phyloP scores from a whole-genome alignment of 1,139 yeast genomes.

The Suhomyces maxii region DNA sequence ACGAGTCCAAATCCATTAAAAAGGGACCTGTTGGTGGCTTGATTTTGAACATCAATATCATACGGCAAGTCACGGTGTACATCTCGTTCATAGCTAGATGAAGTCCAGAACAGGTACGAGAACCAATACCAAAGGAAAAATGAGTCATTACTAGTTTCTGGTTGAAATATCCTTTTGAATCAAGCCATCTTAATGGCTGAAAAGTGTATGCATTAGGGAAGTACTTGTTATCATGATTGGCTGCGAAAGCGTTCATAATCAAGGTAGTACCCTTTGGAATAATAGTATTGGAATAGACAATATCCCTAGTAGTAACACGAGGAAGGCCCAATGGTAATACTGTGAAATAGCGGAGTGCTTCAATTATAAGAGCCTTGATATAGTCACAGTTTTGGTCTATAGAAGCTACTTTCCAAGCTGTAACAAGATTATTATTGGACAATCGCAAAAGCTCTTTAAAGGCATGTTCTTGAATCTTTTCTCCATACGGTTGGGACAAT shows the following conservation, averaged over 20 bases:
- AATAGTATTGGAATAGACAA: conserved; percentile 34
- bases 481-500: conserved; percentile 52
- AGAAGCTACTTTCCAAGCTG: conserved; percentile 51
- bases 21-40: conserved; percentile 34
- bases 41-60: conserved; percentile 39
- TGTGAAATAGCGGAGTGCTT: conserved; percentile 61
- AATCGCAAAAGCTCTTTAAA: conserved; percentile 31
- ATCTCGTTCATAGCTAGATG: conserved; percentile 63
- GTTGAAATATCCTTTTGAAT: conserved; percentile 17
- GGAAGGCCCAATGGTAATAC: conserved; percentile 72
- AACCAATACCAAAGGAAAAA: conserved; percentile 69
- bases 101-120: conserved; percentile 68
- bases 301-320: conserved; percentile 53
- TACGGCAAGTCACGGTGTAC: conserved; percentile 41
- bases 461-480: conserved; percentile 44
- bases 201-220: conserved; percentile 55
- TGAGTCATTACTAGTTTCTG: conserved; percentile 27
- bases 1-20: conserved; percentile 50
- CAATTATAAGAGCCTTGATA: conserved; percentile 59
- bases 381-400: conserved; percentile 43
- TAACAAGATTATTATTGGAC: conserved; percentile 28
- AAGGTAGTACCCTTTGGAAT: conserved; percentile 60
- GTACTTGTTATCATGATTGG: conserved; percentile 57
- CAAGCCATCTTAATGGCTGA: conserved; percentile 60
- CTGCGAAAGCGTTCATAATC: conserved; percentile 69